A percentile compares a stretch with the other conserved stretches of the same genome.
Conservation (phyloP, 2,329 filamentous ascomycete genomes). For the Pseudogymnoascus sp. region DNA sequence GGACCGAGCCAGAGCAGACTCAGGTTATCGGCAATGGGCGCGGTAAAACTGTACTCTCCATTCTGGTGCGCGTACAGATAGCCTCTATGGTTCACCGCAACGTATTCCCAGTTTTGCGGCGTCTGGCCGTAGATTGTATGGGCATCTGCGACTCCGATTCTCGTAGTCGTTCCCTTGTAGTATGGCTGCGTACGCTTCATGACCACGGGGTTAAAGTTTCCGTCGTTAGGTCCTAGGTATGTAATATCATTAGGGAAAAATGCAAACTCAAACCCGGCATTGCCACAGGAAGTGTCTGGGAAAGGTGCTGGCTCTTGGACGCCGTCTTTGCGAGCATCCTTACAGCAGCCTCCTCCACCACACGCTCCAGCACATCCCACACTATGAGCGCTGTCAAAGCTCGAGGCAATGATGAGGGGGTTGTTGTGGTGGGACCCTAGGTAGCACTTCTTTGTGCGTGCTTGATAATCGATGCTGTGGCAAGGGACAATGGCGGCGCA, state of each 20-base stretch:
- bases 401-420: constrained; percentile 11
- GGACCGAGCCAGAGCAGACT: constrained; percentile 22
- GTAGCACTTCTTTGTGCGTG: constrained; percentile 14
- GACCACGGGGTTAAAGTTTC: not conserved
- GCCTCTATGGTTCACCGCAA: constrained; percentile 19
- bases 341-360: constrained; percentile 12
- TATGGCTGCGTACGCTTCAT: not conserved
- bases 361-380: constrained; percentile 13
- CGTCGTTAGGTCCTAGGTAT: not conserved
- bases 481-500: constrained; percentile 14
- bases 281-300: constrained; percentile 16
- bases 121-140: constrained; percentile 12
- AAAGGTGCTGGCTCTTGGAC: constrained; percentile 9
- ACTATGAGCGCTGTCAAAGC: constrained; percentile 13
- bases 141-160: not conserved
- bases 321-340: constrained; percentile 9
- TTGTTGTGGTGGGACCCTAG: constrained; percentile 14
- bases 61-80: constrained; percentile 18
- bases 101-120: constrained; percentile 1
- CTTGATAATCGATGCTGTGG: constrained; percentile 15
- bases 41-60: constrained; percentile 22
- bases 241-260: constrained; percentile 11
- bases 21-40: constrained; percentile 21
- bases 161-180: not conserved
- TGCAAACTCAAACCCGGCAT: constrained; percentile 13